A percentile compares a stretch with the other conserved stretches of the same genome.
phyloP scores from a whole-genome alignment of 208 protist species.

The Angomonas deanei region DNA sequence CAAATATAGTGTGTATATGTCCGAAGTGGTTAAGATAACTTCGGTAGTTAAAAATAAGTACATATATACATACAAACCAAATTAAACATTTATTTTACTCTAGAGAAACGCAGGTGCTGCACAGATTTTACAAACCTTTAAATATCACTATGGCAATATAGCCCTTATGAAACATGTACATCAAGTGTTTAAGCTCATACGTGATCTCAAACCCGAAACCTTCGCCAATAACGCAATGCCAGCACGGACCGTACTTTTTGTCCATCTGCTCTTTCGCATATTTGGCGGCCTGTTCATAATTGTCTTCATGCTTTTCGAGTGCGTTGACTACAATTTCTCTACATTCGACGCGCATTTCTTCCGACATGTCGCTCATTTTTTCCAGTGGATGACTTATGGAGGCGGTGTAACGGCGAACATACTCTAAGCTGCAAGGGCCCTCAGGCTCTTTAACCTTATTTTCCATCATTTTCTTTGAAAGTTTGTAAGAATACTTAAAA shows the following conservation, averaged over 20 bases:
- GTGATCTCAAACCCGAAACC: conserved; percentile 93
- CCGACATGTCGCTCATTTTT: conserved; percentile 94
- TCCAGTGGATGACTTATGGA: conserved; percentile 80
- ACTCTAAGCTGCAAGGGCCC: conserved; percentile 75
- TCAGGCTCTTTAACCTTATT: conserved; percentile 71
- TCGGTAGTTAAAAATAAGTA: neutral
- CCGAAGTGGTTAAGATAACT: neutral
- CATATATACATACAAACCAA: neutral
- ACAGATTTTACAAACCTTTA: conserved; percentile 73
- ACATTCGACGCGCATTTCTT: conserved; percentile 92
- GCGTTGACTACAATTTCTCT: conserved; percentile 94
- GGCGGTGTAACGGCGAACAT: conserved; percentile 67
- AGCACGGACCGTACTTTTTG: conserved; percentile 92
- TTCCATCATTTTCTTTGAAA: conserved; percentile 26
- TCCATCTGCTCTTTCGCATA: conserved; percentile 94
- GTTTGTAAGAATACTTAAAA: neutral
- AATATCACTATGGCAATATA: conserved; percentile 92
- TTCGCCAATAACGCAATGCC: conserved; percentile 94
- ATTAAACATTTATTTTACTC: neutral
- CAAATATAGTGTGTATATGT: neutral
- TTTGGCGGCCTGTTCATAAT: conserved; percentile 92
- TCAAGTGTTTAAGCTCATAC: conserved; percentile 91
- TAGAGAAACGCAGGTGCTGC: neutral
- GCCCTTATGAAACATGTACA: conserved; percentile 94
- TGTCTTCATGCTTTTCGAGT: conserved; percentile 88